These are phyloP conservation scores for Globisporangium alternatum DNA, from an alignment of 352 stramenopile genomes.

Conservation along the genomic window DNA sequence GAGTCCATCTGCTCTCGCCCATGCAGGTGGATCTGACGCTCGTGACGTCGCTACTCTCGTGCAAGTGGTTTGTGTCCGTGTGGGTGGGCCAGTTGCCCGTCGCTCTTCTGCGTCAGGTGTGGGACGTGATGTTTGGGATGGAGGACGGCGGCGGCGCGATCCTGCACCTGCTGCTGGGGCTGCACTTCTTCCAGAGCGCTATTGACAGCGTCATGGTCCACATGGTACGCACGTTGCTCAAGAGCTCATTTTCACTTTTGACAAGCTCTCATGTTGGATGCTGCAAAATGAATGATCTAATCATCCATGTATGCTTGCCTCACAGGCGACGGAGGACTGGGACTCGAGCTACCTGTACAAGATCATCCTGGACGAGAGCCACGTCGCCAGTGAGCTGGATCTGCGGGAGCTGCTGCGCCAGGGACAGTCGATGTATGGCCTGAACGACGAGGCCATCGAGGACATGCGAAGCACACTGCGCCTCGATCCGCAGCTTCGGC, in stretches of 20 bases:
- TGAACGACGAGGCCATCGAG: slow-evolving; percentile 62
- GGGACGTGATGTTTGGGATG: slow-evolving; percentile 52
- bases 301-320: not conserved
- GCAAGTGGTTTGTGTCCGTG: slow-evolving; percentile 76
- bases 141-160: slow-evolving; percentile 49
- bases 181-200: slow-evolving; percentile 54
- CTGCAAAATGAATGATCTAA: not conserved
- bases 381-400: slow-evolving; percentile 25
- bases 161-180: slow-evolving; percentile 54
- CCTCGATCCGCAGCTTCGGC: slow-evolving; percentile 40
- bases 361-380: slow-evolving; percentile 45
- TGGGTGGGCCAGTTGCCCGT: slow-evolving; percentile 63
- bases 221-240: slow-evolving; percentile 23
- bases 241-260: not conserved
- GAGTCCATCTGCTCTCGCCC: not conserved
- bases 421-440: slow-evolving; percentile 39
- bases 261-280: not conserved
- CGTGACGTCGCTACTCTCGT: slow-evolving; percentile 60
- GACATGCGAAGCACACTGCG: slow-evolving; percentile 52
- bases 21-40: slow-evolving; percentile 50
- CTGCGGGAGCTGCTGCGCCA: slow-evolving; percentile 33
- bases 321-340: slow-evolving; percentile 49
- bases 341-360: slow-evolving; percentile 76
- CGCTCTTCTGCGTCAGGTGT: slow-evolving; percentile 45
- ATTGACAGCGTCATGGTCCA: slow-evolving; percentile 35